Base-by-base conservation (phyloP, 805 yeast species). In the Scheffersomyces amazonensis region DNA sequence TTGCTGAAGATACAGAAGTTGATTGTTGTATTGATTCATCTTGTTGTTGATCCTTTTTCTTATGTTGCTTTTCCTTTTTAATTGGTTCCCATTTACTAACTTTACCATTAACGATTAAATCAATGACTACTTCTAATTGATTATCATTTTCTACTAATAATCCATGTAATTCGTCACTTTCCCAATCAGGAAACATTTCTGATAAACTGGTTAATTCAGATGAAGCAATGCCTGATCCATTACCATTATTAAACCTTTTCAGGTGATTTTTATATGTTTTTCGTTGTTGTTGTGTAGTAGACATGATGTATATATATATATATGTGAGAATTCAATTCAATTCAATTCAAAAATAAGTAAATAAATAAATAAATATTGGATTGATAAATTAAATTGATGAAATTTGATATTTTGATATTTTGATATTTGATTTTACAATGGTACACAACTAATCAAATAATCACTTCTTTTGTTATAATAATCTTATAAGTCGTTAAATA, bases 171-270 rank as follows among this genome's bases (percentile, higher is more conserved):
- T 93, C 99, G 20, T 86, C 95, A 38, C 75, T 71, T 34, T 86
- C 76, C 99, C 99, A 93, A 58, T 87, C 96, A 31, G 97, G 96
- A 69, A 93, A 90, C 71, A 93, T 73, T 64, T 91, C 98, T 35
- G 73, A 62, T 50, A 91, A 76, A 25, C 85, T 78, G 78, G 69
- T 58, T 75, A 67, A 53, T 42, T 65, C 65, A 15, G 37, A 31
- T 8, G 44, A 37, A 9, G 35, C 23, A 13, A 34, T 25, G 9
- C n/a, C 19, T 11, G 35, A 28, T 4, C 13, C 24, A 13, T 12
- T 16, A 13, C 34, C 31, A 44, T 45, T 55, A 45, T 57, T 62
- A 52, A 60, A 62, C 60, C 67, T 69, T 58, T 70, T 75, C 47
- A 69, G 69, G 46, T 70, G 70, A 50, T 64, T 73, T 64, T 71